Evolutionary conservation across 75 land plant genomes (phyloP).

Genomic region (Azolla pinnata): DNA sequence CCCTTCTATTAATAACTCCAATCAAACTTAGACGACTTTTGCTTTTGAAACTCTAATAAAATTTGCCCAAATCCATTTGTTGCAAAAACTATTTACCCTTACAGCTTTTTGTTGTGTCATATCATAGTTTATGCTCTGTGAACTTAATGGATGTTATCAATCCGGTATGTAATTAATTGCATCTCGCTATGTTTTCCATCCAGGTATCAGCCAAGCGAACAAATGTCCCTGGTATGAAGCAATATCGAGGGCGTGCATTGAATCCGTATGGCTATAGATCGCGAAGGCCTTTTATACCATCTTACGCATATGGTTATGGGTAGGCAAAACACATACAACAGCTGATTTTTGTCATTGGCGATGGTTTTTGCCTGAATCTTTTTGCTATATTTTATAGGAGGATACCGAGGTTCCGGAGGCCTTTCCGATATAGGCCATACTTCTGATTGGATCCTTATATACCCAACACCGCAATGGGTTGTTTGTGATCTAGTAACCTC

Average conservation of each 20-base stretch:
- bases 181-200: too few relatives aligned
- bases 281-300: conserved; percentile 50
- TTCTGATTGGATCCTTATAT: conserved; percentile 5
- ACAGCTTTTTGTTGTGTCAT: too few relatives aligned
- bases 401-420: conserved; percentile 66
- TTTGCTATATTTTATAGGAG: conserved; percentile 30
- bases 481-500: not conserved
- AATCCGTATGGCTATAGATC: conserved; percentile 44
- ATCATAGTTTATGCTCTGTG: too few relatives aligned
- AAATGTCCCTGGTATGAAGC: conserved; percentile 91
- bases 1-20: too few relatives aligned
- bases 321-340: conserved; percentile 13
- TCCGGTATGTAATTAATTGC: too few relatives aligned
- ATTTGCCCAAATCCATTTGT: too few relatives aligned
- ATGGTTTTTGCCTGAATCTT: conserved; percentile 1
- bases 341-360: conserved; percentile 9
- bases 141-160: too few relatives aligned
- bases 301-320: conserved; percentile 77
- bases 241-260: conserved; percentile 50
- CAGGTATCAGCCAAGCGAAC: conserved; percentile 83
- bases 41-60: too few relatives aligned
- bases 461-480: too few relatives aligned
- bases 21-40: too few relatives aligned
- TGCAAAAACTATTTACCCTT: too few relatives aligned
- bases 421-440: conserved; percentile 78